Evolutionary conservation across 1,284 basidiomycete genomes (phyloP), one percentile per base, ranked within the genome.

Genomic region (Leccinum griseonigrum): DNA sequence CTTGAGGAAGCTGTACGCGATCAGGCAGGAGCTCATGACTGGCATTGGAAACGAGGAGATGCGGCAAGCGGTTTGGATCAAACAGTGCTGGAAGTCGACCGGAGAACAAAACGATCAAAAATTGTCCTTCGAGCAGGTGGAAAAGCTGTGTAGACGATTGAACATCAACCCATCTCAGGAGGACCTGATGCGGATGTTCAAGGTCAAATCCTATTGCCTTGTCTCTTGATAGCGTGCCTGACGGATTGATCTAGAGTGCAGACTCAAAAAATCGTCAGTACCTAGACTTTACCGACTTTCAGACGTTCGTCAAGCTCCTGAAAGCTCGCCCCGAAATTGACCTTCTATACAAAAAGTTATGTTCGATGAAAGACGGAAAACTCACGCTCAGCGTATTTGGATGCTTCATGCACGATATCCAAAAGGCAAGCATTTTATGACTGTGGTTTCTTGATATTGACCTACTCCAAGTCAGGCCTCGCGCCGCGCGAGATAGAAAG

Each of bases 261-360:
- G 94, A 96, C 71, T 74, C 74, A 4, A 78, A 84, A 50, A 77
- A 82, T n/a, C 80, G 82, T 2, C 85, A 85, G 3, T 91, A 81
- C 64, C 85, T 99, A 46, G 88, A 95, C 74, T 95, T 96, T 71
- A 72, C 82, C 2, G 89, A 91, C 63, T 98, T 98, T 72, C 90
- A 91, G 64, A 79, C 80, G 14, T 95, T 98, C 64, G 92, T 98
- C 66, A 91, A 90, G 71, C 78, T 91, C 7, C 81, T 97, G 58
- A 97, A 97, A 72, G 81, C 84, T 2, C 83, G 96, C 22, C 87
- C 89, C 0, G 97, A 98, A 65, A 77, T 98, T 2, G 87, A 91
- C 57, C 69, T 78, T 2, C 72, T 95, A 2, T 90, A 87, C 73
- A 82, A 83, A 67, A 81, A 80, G 58, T 72, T 92, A 9, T 75